phyloP scores from a whole-genome alignment of 768 basidiomycete genomes.

The Boletus sp. region DNA sequence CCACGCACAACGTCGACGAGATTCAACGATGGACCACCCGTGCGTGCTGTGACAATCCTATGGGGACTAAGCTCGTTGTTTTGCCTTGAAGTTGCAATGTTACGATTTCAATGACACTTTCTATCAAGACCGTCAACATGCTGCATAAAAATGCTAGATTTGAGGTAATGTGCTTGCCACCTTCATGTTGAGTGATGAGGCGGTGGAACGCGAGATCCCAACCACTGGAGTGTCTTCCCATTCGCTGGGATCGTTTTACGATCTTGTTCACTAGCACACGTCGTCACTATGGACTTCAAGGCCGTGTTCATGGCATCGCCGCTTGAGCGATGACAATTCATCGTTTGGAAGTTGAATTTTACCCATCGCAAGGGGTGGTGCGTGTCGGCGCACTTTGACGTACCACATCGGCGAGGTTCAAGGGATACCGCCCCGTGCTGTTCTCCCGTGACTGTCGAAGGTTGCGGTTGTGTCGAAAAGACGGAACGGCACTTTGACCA shows the following conservation, averaged over 20 bases:
- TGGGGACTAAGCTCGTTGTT: background rate
- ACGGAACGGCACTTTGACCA: too few relatives aligned
- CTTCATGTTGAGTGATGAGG: background rate
- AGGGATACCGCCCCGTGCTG: background rate
- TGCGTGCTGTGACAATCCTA: background rate
- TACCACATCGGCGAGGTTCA: background rate
- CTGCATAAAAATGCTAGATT: background rate
- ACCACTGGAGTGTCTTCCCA: too few relatives aligned
- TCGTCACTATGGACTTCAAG: too few relatives aligned
- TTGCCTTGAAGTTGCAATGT: background rate
- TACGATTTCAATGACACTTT: background rate
- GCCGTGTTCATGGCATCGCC: background rate
- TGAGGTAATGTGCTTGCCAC: background rate
- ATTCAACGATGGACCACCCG: background rate
- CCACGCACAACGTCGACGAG: background rate
- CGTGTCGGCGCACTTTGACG: background rate
- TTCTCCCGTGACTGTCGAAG: background rate
- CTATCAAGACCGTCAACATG: background rate
- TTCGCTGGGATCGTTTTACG: too few relatives aligned
- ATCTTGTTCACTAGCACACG: too few relatives aligned
- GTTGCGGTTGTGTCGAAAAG: too few relatives aligned
- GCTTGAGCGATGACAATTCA: background rate
- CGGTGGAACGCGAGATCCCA: background rate
- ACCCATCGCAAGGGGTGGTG: background rate
- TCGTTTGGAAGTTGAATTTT: background rate